Evolutionary conservation across 2,329 filamentous ascomycete species (phyloP).

Genomic region (Myotisia sp.): DNA sequence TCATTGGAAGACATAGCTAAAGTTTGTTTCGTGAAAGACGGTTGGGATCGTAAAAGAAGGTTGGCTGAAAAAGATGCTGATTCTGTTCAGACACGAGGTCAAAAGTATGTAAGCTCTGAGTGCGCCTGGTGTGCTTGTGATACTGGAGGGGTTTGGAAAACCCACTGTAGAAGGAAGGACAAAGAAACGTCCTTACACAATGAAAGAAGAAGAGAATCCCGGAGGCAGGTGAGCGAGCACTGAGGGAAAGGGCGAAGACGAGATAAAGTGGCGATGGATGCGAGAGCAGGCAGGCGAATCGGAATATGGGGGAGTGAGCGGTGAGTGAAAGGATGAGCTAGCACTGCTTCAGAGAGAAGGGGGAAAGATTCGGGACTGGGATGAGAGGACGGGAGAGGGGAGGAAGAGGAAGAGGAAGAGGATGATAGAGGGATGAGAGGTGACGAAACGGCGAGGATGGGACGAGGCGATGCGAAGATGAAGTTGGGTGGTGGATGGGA

Average conservation of each 20-base stretch:
- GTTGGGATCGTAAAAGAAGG: constrained; percentile 2
- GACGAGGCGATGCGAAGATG: too few relatives aligned
- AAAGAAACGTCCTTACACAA: not conserved
- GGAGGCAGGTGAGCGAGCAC: constrained; percentile 15
- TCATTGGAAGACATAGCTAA: constrained; percentile 48
- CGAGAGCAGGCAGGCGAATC: constrained; percentile 5
- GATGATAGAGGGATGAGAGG: constrained; percentile 6
- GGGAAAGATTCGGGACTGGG: constrained; percentile 14
- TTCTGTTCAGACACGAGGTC: too few relatives aligned
- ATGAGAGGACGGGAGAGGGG: constrained; percentile 11
- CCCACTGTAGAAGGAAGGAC: not conserved
- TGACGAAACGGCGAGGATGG: constrained; percentile 1
- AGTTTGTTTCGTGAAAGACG: not conserved
- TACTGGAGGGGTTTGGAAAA: constrained; percentile 6
- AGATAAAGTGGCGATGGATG: constrained; percentile 12
- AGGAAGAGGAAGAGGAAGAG: constrained; percentile 12
- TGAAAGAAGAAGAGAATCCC: constrained; percentile 8
- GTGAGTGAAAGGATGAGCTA: constrained; percentile 9
- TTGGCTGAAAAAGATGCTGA: not conserved
- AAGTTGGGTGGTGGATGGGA: too few relatives aligned
- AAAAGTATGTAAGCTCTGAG: too few relatives aligned
- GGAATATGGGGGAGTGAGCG: constrained; percentile 6
- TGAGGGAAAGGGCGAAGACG: constrained; percentile 15
- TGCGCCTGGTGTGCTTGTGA: constrained; percentile 5
- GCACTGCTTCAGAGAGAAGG: constrained; percentile 15